Evolutionary conservation across 2,329 filamentous ascomycete species (phyloP), one percentile per base, ranked within the genome.

Genomic region (Neonectria coccinea): DNA sequence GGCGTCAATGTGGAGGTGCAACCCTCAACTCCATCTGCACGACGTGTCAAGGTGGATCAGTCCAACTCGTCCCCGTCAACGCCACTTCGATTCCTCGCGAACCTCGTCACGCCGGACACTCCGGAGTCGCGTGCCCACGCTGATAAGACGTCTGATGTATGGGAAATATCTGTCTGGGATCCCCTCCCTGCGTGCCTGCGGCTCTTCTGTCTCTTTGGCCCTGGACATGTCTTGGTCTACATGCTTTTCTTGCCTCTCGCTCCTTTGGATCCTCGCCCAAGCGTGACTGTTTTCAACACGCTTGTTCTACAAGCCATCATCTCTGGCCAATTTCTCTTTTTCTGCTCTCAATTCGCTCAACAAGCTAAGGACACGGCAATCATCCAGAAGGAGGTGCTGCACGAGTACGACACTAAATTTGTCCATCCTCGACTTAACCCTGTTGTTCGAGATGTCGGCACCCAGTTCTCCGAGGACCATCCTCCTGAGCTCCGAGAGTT

Each of bases 361-460:
- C 94, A 98, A 77, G 88, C 88, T 65, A 97, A 94, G 76, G 96
- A 99, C 78, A 88, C 88, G 2, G 85, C 89, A 2, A 86, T 97
- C 51, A 91, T 99, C 63, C 93, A 97, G 71, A 93, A 91, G 72
- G 92, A 98, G 79, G 95, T 98, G 5, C 85, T 98, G 80, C 91
- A 94, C 76, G 96, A 99, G 80, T 99, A 99, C 76, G 93, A 98
- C 76, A 92, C 89, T 71, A 99, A 99, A 81, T 97, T 91, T 75
- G 96, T 99, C 1, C 93, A 97, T 74, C 96, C 96, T 2, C 87
- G 90, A 11, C 87, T 97, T n/a, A 92, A 97, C 71, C 92, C 91
- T 8, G 84, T 92, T 5, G 92, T 97, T 69, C 81, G 87, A 58
- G 86, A 89, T 88, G 93, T 95, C 1, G 92, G 89, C 6, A 96